Percentiles rank a stretch among this genome's conserved stretches.
phyloP scores from a whole-genome alignment of 2,329 filamentous ascomycete genomes.

The Xylaria sp. region DNA sequence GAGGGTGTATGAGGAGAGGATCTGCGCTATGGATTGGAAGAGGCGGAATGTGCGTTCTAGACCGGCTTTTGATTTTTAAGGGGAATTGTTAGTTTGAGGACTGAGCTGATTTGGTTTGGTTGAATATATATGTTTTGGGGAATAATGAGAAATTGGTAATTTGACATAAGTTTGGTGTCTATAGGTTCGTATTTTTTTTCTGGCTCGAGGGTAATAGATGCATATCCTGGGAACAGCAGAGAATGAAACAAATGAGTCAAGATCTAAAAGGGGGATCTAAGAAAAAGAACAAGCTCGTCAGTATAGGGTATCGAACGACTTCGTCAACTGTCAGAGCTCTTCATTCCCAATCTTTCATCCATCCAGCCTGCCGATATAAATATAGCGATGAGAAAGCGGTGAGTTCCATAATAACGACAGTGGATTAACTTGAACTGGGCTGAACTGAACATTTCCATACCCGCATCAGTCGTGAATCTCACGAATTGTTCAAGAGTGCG shows the following conservation, averaged over 20 bases:
- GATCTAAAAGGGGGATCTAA: too few relatives aligned
- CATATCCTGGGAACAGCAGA: too few relatives aligned
- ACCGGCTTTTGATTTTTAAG: constrained; percentile 57
- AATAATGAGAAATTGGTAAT: neutral
- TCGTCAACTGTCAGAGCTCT: neutral
- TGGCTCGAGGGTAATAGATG: too few relatives aligned
- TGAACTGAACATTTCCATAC: constrained; percentile 48
- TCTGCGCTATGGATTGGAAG: constrained; percentile 63
- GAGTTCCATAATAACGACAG: neutral
- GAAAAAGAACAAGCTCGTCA: too few relatives aligned
- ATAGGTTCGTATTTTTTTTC: too few relatives aligned
- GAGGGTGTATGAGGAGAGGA: constrained; percentile 59
- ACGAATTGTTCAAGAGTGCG: constrained; percentile 53
- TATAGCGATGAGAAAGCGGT: neutral
- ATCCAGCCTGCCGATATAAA: neutral
- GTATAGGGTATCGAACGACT: neutral
- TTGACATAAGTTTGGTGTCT: neutral
- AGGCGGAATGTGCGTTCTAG: constrained; percentile 71
- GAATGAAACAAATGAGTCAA: too few relatives aligned
- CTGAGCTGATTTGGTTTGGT: neutral
- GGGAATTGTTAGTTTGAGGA: neutral
- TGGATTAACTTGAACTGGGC: neutral
- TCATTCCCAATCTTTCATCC: neutral
- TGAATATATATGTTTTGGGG: neutral
- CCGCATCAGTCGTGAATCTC: constrained; percentile 60